A percentile compares a stretch with the other conserved stretches of the same genome.
These are phyloP conservation scores for Silene vulgaris DNA, from an alignment of 179 eudicot species.

Conservation along the genomic window DNA sequence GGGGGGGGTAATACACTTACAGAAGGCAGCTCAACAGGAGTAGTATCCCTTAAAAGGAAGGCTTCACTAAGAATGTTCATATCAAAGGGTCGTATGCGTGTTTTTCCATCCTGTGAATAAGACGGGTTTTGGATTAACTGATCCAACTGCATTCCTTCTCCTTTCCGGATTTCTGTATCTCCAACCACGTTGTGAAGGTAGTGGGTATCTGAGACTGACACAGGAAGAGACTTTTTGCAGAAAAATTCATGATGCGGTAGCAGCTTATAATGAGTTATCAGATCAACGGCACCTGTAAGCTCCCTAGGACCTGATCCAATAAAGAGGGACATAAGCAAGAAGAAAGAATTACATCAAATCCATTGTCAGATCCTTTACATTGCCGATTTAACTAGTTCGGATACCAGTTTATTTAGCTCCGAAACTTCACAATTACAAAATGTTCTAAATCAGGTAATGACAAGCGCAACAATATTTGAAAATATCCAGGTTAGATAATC, in stretches of 20 bases:
- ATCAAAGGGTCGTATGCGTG: conserved; percentile 76
- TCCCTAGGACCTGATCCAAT: conserved; percentile 75
- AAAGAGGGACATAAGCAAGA: conserved; percentile 15
- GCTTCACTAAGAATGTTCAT: conserved; percentile 66
- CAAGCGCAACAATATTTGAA: background rate
- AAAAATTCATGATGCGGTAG: conserved; percentile 87
- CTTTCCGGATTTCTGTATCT: conserved; percentile 86
- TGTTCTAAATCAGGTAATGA: background rate
- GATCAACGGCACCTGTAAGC: conserved; percentile 95
- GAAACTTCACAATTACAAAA: background rate
- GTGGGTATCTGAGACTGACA: conserved; percentile 79
- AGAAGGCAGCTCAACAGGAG: conserved; percentile 68
- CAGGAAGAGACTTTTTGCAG: conserved; percentile 93
- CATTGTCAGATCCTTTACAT: background rate
- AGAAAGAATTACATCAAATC: background rate
- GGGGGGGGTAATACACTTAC: too few relatives aligned
- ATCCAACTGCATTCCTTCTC: conserved; percentile 93
- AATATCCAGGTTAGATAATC: background rate
- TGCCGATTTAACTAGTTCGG: conserved; percentile 3
- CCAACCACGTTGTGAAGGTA: conserved; percentile 97
- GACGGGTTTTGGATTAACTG: conserved; percentile 63
- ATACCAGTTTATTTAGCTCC: background rate
- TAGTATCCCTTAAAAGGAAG: conserved; percentile 71
- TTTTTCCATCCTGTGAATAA: conserved; percentile 50
- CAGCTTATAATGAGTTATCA: conserved; percentile 79